Base-by-base conservation (phyloP, 495 filamentous ascomycete species). In the Talaromyces wortmannii region DNA sequence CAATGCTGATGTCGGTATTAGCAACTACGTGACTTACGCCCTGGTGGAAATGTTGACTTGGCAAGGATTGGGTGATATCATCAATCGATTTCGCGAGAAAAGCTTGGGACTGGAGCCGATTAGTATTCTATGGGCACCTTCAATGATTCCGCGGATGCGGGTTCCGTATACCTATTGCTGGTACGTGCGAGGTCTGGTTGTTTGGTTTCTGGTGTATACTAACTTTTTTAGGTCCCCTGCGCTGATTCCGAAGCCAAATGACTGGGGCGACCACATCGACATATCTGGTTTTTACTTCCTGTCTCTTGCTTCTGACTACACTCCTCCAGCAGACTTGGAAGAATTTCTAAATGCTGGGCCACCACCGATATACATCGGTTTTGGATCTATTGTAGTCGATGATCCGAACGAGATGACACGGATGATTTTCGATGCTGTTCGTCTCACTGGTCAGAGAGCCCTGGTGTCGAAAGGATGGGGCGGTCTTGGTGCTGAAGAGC, bases 391-490 rank as follows among this genome's bases (percentile, higher is more conserved):
- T 46, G 88, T 91, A 0, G 85, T 91, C 0, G 86, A 90, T 53
- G 81, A 92, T 55, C 87, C 85, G 0, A 73, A 84, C 56, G 77
- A 63, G 1, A 71, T 92, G 59, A 91, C 88, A 0, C 73, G 71
- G 31, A 74, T 78, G 31, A 83, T 92, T 3, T 86, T 90, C 36
- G 80, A 87, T 23, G 89, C 87, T 1, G 76, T 91, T 5, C 67
- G 78, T 46, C 72, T 73, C 31, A 74, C 80, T 1, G 88, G 88
- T 3, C 82, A 87, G 13, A 79, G 90, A 17, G 89, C 88, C 3
- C 67, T 95, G 0, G 79, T 95, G 3, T 91, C 87, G 0, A 87
- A 88, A 61, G 89, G 89, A 13, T 94, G 89, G 89, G 86, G 89
- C 31, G 85, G 85, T 0, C 63, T 92, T 4, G 88, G 88, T 18